Conservation (phyloP, 1,139 yeast genomes). For the Candida gigantensis region DNA sequence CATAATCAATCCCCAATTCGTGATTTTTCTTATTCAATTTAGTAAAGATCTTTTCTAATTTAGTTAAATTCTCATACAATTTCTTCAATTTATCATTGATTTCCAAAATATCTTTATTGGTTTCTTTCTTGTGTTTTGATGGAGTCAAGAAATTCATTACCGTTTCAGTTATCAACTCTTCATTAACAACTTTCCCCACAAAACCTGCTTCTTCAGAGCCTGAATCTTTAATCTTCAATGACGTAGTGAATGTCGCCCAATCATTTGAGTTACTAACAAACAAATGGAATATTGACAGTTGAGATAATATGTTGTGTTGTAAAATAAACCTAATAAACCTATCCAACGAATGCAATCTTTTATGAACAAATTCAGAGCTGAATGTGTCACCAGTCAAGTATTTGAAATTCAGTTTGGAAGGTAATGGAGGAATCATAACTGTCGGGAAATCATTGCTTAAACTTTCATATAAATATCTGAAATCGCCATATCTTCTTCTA, state of each 20-base stretch:
- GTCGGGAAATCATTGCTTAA: constrained; percentile 80
- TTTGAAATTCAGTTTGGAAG: constrained; percentile 88
- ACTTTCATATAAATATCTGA: constrained; percentile 71
- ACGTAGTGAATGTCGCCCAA: constrained; percentile 79
- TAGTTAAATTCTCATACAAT: constrained; percentile 76
- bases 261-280: constrained; percentile 76
- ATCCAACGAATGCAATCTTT: constrained; percentile 81
- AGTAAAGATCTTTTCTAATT: constrained; percentile 75
- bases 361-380: constrained; percentile 74
- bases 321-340: constrained; percentile 74
- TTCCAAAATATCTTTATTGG: constrained; percentile 77
- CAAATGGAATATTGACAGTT: constrained; percentile 70
- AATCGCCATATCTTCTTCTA: constrained; percentile 81
- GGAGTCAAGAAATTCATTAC: constrained; percentile 90
- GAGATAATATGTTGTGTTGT: constrained; percentile 69
- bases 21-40: constrained; percentile 73
- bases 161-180: constrained; percentile 77
- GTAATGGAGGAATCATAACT: constrained; percentile 87
- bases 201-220: constrained; percentile 21
- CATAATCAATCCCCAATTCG: constrained; percentile 72
- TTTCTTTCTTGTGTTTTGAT: constrained; percentile 64
- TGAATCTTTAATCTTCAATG: constrained; percentile 45
- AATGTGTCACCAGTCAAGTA: constrained; percentile 95
- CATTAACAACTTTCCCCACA: constrained; percentile 48
- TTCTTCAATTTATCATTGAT: constrained; percentile 81